Evolutionary conservation across 352 stramenopile genomes (phyloP).

Genomic region (Phytopythium boreale): DNA sequence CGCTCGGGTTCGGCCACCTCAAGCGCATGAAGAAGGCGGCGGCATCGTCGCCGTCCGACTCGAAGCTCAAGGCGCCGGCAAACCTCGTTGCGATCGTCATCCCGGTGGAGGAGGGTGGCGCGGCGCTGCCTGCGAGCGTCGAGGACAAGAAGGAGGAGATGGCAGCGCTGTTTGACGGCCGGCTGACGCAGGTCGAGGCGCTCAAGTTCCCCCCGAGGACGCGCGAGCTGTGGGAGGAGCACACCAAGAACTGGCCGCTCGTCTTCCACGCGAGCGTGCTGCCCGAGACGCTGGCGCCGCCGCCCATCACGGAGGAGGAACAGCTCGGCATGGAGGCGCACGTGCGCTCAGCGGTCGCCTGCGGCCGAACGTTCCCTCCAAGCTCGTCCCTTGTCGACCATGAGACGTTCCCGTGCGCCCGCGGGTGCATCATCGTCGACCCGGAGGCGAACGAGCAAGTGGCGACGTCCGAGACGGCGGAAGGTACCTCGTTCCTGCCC

Average conservation of each 20-base stretch:
- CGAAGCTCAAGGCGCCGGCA: not conserved
- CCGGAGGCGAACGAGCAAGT: slow-evolving; percentile 27
- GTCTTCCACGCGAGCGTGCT: slow-evolving; percentile 76
- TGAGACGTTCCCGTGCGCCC: slow-evolving; percentile 24
- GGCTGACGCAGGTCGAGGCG: slow-evolving; percentile 40
- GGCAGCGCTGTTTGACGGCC: slow-evolving; percentile 40
- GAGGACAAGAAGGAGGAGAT: slow-evolving; percentile 13
- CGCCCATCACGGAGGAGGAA: slow-evolving; percentile 37
- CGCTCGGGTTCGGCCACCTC: slow-evolving; percentile 69
- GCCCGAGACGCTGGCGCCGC: slow-evolving; percentile 34
- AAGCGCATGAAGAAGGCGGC: slow-evolving; percentile 81
- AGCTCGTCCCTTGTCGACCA: not conserved
- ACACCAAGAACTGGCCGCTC: slow-evolving; percentile 68
- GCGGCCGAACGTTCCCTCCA: slow-evolving; percentile 9
- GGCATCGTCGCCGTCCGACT: slow-evolving; percentile 11
- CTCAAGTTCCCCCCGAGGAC: slow-evolving; percentile 55
- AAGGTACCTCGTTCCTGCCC: slow-evolving; percentile 31
- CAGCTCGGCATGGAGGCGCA: slow-evolving; percentile 22
- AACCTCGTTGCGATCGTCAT: slow-evolving; percentile 54
- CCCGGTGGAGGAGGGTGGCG: slow-evolving; percentile 18
- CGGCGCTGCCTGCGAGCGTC: slow-evolving; percentile 7
- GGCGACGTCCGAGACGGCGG: slow-evolving; percentile 21
- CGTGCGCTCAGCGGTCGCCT: slow-evolving; percentile 18
- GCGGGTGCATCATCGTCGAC: slow-evolving; percentile 56
- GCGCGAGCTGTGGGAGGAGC: slow-evolving; percentile 51